These are phyloP conservation scores for Ganoderma meredithae DNA, from an alignment of 1,284 basidiomycete genomes.

Conservation along the genomic window DNA sequence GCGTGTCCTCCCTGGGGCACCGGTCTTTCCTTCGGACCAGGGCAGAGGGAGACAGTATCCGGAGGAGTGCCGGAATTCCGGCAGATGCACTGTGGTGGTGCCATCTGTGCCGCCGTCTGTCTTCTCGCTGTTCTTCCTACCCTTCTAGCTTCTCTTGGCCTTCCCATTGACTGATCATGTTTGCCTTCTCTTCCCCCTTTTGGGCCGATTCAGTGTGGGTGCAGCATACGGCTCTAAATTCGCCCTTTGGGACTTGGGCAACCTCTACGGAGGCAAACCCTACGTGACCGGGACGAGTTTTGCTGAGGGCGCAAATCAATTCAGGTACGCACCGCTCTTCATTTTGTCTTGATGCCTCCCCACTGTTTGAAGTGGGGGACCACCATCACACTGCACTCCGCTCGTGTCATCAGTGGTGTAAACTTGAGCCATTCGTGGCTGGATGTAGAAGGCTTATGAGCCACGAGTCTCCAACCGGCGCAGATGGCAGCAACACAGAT, in stretches of 20 bases:
- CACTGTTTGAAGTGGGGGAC: not conserved
- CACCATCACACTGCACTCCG: not conserved
- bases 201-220: conserved; percentile 61
- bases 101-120: conserved; percentile 4
- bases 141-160: conserved; percentile 20
- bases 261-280: conserved; percentile 76
- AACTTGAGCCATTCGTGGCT: not conserved
- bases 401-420: not conserved
- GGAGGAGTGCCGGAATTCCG: not conserved
- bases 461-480: not conserved
- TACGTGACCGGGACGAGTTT: conserved; percentile 64
- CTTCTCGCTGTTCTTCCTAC: conserved; percentile 3
- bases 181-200: conserved; percentile 8
- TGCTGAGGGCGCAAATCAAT: conserved; percentile 68
- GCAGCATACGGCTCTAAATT: conserved; percentile 74
- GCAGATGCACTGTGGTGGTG: conserved; percentile 7
- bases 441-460: not conserved
- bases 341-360: conserved; percentile 16
- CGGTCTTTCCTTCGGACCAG: not conserved
- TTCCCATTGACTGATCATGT: conserved; percentile 22
- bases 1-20: not conserved
- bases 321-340: conserved; percentile 57
- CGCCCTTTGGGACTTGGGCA: conserved; percentile 76
- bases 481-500: not conserved
- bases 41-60: not conserved